Evolutionary conservation across 805 yeast genomes (phyloP), one percentile per base, ranked within the genome.

Genomic region (Metschnikowia cubensis): DNA sequence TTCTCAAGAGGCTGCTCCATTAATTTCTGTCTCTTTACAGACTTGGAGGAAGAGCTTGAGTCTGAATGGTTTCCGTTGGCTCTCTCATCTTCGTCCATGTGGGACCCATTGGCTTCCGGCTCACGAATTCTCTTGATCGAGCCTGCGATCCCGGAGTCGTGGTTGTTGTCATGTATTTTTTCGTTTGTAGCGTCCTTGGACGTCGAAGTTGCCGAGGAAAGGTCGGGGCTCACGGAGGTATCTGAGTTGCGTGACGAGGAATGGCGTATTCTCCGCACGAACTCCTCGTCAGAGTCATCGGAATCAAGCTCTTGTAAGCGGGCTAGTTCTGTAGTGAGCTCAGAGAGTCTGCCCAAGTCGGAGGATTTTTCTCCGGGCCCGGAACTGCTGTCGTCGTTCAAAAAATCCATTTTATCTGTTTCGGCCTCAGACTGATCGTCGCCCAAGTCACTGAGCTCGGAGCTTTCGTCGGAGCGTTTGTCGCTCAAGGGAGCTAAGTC

Each of bases 341-440:
- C 65, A 7, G 78, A 71, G 42, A 73, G 64, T 5, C 69, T 65
- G 46, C 63, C 65, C 54, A 73, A 65, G 53, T 73, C 78, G 51
- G 70, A 66, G 1, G 54, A 59, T 29, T 53, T 64, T 37, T 60
- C 63, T 18, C 60, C 65, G 18, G 55, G 42, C 31, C 50, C 44
- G 14, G 55, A 48, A 45, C 48, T 53, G 29, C 52, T 50, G 58
- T 51, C 69, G 49, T 69, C 74, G 20, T 74, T 76, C 52, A 75
- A 62, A 52, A 70, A 73, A 52, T 82, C 92, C 88, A 89, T 82
- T 59, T 81, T 85, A 62, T 90, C 97, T 0, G 97, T 90, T 64
- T 90, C 97, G 15, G 94, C 96, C 67, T 90, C 97, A 14, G 94
- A 85, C 49, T 76, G 83, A 50, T 80, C 73, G 48, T 81, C 85